Evolutionary conservation across 768 basidiomycete species (phyloP).

Genomic region (Russula virescens): DNA sequence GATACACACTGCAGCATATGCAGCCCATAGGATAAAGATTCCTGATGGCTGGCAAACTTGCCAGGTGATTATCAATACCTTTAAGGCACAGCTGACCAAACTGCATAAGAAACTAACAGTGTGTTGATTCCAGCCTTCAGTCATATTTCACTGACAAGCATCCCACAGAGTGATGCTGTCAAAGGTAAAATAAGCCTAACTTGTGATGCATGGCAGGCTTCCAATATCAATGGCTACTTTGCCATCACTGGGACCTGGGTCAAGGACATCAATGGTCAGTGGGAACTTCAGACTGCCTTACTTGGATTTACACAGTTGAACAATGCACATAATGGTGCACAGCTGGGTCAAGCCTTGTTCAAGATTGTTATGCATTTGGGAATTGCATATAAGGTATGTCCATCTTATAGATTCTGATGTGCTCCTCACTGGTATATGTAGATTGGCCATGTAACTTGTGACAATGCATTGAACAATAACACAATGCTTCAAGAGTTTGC

Average conservation of each 20-base stretch:
- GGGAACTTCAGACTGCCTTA: slow-evolving; percentile 27
- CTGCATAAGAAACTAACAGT: background rate
- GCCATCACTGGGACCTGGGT: slow-evolving; percentile 39
- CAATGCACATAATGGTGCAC: too few relatives aligned
- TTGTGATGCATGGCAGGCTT: slow-evolving; percentile 40
- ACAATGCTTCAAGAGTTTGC: too few relatives aligned
- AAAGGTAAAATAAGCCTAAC: slow-evolving; percentile 30
- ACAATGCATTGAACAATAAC: too few relatives aligned
- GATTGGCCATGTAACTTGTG: too few relatives aligned
- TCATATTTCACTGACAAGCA: too few relatives aligned
- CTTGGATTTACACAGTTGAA: slow-evolving; percentile 36
- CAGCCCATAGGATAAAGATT: background rate
- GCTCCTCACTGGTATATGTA: too few relatives aligned
- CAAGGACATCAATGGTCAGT: slow-evolving; percentile 25
- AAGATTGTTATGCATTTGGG: slow-evolving; percentile 30
- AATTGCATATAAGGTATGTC: slow-evolving; percentile 33
- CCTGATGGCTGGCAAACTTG: background rate
- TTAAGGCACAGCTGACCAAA: background rate
- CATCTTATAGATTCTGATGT: too few relatives aligned
- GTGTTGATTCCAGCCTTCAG: too few relatives aligned
- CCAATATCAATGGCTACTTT: slow-evolving; percentile 36
- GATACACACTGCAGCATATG: background rate
- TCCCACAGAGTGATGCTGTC: slow-evolving; percentile 22
- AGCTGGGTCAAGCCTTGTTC: slow-evolving; percentile 37
- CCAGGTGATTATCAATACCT: background rate